A percentile compares a stretch with the other conserved stretches of the same genome.
Conservation (phyloP, 202 grass and related monocot species). For the Hordeum pubiflorum region DNA sequence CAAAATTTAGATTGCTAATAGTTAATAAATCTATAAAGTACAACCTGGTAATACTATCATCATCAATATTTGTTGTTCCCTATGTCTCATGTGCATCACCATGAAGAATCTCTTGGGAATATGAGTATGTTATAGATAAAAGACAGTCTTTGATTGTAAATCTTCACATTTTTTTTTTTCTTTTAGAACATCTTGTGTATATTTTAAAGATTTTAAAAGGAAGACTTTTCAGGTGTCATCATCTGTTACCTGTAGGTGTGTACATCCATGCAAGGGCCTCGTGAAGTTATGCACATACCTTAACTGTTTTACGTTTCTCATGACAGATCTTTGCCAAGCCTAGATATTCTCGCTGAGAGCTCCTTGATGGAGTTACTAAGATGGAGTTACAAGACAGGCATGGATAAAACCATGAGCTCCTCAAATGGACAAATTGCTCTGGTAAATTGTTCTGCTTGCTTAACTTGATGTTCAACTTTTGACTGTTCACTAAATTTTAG, state of each 20-base stretch:
- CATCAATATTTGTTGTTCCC: background rate
- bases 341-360: slow-evolving; percentile 52
- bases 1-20: background rate
- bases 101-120: slow-evolving; percentile 4
- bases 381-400: slow-evolving; percentile 97
- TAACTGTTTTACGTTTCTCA: slow-evolving; percentile 23
- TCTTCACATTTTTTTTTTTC: background rate
- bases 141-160: background rate
- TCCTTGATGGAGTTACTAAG: slow-evolving; percentile 87
- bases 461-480: slow-evolving; percentile 18
- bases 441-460: slow-evolving; percentile 34
- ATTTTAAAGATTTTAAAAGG: slow-evolving; percentile 5
- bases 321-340: slow-evolving; percentile 61
- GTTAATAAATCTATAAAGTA: background rate
- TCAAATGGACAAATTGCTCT: slow-evolving; percentile 78
- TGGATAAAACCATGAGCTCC: slow-evolving; percentile 80
- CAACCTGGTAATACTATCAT: background rate
- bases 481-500: slow-evolving; percentile 24
- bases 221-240: background rate
- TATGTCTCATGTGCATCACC: background rate
- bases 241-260: background rate
- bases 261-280: background rate
- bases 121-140: background rate
- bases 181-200: background rate
- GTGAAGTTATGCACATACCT: slow-evolving; percentile 15